Percentiles rank a stretch among this genome's conserved stretches.
Evolutionary conservation across 139 green algal genomes (phyloP).

Genomic region (Microglena sp.): DNA sequence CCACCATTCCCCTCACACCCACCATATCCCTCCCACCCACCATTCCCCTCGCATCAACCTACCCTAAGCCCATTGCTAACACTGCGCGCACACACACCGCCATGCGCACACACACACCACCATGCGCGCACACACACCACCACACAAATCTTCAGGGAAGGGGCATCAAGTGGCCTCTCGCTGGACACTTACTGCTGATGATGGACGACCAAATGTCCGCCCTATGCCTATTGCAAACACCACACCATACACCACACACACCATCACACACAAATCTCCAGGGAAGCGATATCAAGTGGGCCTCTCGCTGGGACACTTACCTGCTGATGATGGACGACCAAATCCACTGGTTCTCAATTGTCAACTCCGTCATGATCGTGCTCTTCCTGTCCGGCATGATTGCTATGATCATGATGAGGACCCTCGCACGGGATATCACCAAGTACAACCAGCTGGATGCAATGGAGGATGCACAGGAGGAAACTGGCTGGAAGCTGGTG

Average conservation of each 20-base stretch:
- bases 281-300: conserved; percentile 78
- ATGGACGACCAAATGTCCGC: conserved; percentile 94
- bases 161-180: conserved; percentile 89
- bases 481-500: conserved; percentile 97
- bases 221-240: too few species aligned
- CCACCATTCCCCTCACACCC: too few species aligned
- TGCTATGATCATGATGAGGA: conserved; percentile 98
- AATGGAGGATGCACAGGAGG: conserved; percentile 84
- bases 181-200: conserved; percentile 97
- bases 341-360: conserved; percentile 98
- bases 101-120: too few species aligned
- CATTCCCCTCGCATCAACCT: too few species aligned
- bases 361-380: conserved; percentile 98
- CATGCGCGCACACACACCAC: too few species aligned
- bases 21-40: too few species aligned
- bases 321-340: conserved; percentile 90
- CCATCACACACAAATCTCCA: too few species aligned
- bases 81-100: too few species aligned
- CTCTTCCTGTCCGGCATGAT: conserved; percentile 97
- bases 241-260: too few species aligned
- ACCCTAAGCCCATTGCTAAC: too few species aligned
- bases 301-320: conserved; percentile 96
- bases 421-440: conserved; percentile 86
- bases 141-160: neutral
- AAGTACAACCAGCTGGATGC: conserved; percentile 97